A percentile compares a stretch with the other conserved stretches of the same genome.
These are phyloP conservation scores for Talaromyces rugulosus DNA, from an alignment of 2,329 filamentous ascomycete species.

Conservation along the genomic window DNA sequence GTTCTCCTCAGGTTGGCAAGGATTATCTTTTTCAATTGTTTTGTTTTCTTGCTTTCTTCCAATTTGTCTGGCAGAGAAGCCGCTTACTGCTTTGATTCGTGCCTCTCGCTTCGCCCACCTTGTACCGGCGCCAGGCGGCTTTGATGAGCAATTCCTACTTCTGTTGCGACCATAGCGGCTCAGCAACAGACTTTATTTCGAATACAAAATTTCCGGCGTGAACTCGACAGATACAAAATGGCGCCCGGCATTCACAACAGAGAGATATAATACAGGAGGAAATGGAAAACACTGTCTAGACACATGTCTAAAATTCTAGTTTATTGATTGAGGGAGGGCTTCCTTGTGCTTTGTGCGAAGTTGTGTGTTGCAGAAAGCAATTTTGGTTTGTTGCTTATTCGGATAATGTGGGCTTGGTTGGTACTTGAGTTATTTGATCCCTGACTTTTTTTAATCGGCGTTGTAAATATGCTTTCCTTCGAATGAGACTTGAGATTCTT, in stretches of 20 bases:
- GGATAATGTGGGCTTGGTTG: conserved; percentile 10
- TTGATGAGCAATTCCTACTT: background rate
- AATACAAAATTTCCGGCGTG: background rate
- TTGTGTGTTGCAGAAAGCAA: conserved; percentile 4
- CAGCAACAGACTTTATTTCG: background rate
- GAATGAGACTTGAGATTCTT: background rate
- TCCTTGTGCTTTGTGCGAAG: conserved; percentile 8
- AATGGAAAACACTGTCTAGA: background rate
- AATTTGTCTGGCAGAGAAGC: background rate
- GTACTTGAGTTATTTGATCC: conserved; percentile 9
- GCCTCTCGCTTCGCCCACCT: background rate
- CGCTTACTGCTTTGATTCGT: background rate
- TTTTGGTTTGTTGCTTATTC: conserved; percentile 4
- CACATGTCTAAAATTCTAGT: conserved; percentile 1
- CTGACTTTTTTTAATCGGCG: conserved; percentile 13
- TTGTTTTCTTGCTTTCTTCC: background rate
- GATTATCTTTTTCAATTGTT: background rate
- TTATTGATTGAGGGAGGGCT: conserved; percentile 5
- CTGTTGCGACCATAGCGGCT: background rate
- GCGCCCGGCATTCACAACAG: background rate
- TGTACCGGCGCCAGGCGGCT: background rate
- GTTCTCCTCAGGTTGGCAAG: conserved; percentile 9
- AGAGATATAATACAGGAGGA: background rate
- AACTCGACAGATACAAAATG: background rate
- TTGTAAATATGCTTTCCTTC: conserved; percentile 13